Evolutionary conservation across 805 yeast genomes (phyloP).

Genomic region (Metschnikowia lochheadii): DNA sequence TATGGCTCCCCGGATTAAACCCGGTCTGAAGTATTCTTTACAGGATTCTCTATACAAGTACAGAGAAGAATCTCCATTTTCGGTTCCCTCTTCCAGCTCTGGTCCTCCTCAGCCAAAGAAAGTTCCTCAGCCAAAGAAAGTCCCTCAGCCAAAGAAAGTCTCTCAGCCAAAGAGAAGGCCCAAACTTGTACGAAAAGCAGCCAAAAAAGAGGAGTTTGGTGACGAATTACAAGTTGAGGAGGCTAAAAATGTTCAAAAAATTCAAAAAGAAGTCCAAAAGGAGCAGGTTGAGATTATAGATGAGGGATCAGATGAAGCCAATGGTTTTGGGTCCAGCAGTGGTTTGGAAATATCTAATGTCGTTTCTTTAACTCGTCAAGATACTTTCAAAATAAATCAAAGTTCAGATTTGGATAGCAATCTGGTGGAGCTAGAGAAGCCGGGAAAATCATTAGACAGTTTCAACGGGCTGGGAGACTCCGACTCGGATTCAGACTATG

Average conservation of each 20-base stretch:
- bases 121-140: no score
- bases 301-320: no score
- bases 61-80: slow-evolving; percentile 2
- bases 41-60: slow-evolving; percentile 33
- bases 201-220: no score
- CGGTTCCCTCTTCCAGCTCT: not conserved
- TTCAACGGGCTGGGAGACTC: slow-evolving; percentile 6
- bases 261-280: not conserved
- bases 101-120: no score
- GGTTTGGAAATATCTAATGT: not conserved
- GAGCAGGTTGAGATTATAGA: not conserved
- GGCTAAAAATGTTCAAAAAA: no score
- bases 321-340: no score
- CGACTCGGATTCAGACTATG: slow-evolving; percentile 17
- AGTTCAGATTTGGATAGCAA: not conserved
- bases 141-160: no score
- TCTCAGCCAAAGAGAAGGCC: not conserved
- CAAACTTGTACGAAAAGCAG: not conserved
- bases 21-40: slow-evolving; percentile 35
- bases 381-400: not conserved
- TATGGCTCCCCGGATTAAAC: slow-evolving; percentile 10
- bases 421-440: not conserved
- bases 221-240: no score
- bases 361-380: not conserved
- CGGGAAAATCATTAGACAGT: not conserved